A percentile compares a stretch with the other conserved stretches of the same genome.
Evolutionary conservation across 495 filamentous ascomycete genomes (phyloP).

Genomic region (Tuber calosporum): DNA sequence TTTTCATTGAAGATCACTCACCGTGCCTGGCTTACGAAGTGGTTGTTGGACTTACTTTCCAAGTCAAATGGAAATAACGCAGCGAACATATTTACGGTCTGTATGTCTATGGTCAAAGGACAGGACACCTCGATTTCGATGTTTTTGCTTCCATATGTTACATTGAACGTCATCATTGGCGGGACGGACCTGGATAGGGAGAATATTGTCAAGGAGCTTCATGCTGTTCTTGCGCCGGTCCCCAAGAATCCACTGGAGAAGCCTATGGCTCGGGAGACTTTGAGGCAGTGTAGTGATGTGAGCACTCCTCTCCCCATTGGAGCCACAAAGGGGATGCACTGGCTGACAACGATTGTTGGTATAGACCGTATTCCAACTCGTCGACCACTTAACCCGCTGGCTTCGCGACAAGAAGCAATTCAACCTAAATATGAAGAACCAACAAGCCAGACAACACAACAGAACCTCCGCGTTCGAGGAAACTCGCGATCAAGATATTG

Average conservation of each 20-base stretch:
- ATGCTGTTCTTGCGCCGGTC: constrained; percentile 53
- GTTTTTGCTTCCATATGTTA: constrained; percentile 78
- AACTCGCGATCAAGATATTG: constrained; percentile 43
- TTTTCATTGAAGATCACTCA: constrained; percentile 61
- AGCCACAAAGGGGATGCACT: background rate
- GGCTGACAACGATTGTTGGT: constrained; percentile 21
- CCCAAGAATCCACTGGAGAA: constrained; percentile 53
- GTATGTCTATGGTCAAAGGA: constrained; percentile 69
- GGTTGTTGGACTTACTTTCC: constrained; percentile 74
- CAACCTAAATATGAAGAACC: constrained; percentile 43
- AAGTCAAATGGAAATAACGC: constrained; percentile 63
- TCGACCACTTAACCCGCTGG: constrained; percentile 90
- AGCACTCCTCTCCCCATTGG: constrained; percentile 1
- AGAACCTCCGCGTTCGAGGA: constrained; percentile 41
- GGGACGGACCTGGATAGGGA: constrained; percentile 58
- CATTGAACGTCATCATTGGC: constrained; percentile 67
- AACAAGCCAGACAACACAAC: constrained; percentile 43
- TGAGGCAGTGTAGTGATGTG: constrained; percentile 70
- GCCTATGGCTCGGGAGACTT: constrained; percentile 55
- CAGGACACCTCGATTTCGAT: constrained; percentile 75
- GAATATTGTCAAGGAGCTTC: constrained; percentile 64
- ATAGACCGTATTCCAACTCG: constrained; percentile 77
- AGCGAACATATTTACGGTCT: constrained; percentile 65
- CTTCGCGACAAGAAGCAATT: constrained; percentile 69
- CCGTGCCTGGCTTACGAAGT: constrained; percentile 66